Evolutionary conservation across 2,329 filamentous ascomycete genomes (phyloP).

Genomic region (Fusarium pininemorale): DNA sequence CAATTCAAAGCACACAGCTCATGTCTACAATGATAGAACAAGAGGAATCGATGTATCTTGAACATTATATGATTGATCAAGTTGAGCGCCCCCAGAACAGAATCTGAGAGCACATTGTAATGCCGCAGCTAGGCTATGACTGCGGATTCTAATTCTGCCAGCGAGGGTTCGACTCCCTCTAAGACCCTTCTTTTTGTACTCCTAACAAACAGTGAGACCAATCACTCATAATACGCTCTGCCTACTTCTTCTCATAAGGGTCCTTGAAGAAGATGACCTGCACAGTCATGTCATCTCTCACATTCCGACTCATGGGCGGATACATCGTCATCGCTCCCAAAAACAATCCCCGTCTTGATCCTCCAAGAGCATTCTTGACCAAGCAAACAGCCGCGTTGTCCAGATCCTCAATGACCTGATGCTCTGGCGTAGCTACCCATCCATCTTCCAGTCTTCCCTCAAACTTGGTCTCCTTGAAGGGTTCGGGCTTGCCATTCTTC

Average conservation of each 20-base stretch:
- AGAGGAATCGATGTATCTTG: not conserved
- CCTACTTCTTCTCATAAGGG: slow-evolving; percentile 69
- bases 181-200: not conserved
- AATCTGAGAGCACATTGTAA: not conserved
- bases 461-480: slow-evolving; percentile 28
- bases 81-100: not conserved
- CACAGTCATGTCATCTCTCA: slow-evolving; percentile 81
- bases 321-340: slow-evolving; percentile 76
- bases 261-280: slow-evolving; percentile 76
- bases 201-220: not conserved
- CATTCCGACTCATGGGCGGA: slow-evolving; percentile 71
- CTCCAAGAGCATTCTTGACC: slow-evolving; percentile 82
- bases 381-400: slow-evolving; percentile 85
- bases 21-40: not conserved
- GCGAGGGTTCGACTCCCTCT: not conserved
- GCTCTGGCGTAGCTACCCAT: slow-evolving; percentile 51
- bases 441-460: slow-evolving; percentile 33
- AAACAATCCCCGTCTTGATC: slow-evolving; percentile 77
- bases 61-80: no score
- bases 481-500: slow-evolving; percentile 40
- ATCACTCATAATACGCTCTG: slow-evolving; percentile 54
- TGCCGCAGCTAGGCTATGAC: not conserved
- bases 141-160: not conserved
- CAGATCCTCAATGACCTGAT: slow-evolving; percentile 77
- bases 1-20: rapidly evolving